Base-by-base conservation (phyloP, 2,329 filamentous ascomycete genomes). In the Pochonia chlamydosporia region DNA sequence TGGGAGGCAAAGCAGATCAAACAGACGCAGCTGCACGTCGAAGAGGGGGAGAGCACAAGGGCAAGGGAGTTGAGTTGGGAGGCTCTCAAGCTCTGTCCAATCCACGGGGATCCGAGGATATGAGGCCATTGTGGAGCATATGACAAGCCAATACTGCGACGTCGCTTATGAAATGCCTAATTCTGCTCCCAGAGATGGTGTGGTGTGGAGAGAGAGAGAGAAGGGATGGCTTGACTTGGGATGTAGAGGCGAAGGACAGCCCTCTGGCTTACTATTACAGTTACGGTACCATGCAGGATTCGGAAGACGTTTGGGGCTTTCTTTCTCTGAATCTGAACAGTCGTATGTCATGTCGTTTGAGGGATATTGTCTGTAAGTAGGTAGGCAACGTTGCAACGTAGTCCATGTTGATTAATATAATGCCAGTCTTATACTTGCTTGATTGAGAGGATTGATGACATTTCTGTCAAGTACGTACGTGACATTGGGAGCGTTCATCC, bases 1-100 rank as follows among this genome's bases (percentile, higher is more conserved):
- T 25, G 36, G 23, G 23, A 43, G 42, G 25, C 33, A 10, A 43
- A 23, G 11, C 40, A 26, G 21, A 48, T 44, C 46, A 48, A 44
- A 44, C 40, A 35, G 18, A n/a, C 11, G 13, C 30, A 39, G 20
- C 28, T 44, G 36, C n/a, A 42, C 36, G 23, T 39, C n/a, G n/a
- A n/a, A n/a, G n/a, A n/a, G n/a, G n/a, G 35, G 20, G 35, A 11
- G 20, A 20, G 3, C 18, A 23, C 18, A 20, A n/a, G 6, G 33
- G 13, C 3, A 33, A 6, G 30, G 14, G 13, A 20, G 35, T n/a
- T n/a, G n/a, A n/a, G n/a, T n/a, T n/a, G n/a, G n/a, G n/a, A n/a
- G n/a, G n/a, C n/a, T 18, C 35, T 18, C 18, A 30, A 16, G 9
- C 24, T 20, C 25, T 7, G 33, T 13, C 35, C 21, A 44, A 47